A percentile compares a stretch with the other conserved stretches of the same genome.
phyloP scores from a whole-genome alignment of 2,329 filamentous ascomycete genomes.

The Metarhizium guizhouense region DNA sequence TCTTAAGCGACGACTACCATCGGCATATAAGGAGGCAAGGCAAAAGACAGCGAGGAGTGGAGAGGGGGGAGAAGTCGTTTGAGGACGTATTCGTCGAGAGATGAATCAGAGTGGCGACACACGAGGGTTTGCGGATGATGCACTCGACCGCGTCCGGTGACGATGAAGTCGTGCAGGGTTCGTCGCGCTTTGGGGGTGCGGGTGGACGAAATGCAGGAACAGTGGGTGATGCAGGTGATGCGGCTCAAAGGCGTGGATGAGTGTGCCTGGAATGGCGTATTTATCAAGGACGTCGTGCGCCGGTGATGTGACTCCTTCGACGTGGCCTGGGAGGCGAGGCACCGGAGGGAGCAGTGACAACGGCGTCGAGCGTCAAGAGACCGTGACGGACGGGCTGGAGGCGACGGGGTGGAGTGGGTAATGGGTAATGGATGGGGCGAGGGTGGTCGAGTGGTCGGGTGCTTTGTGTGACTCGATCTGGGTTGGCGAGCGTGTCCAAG shows the following conservation, averaged over 20 bases:
- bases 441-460: neutral
- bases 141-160: slow-evolving; percentile 1
- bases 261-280: slow-evolving; percentile 13
- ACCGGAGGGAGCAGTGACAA: neutral
- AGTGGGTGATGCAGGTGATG: slow-evolving; percentile 8
- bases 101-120: neutral
- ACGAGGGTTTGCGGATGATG: slow-evolving; percentile 2
- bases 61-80: neutral
- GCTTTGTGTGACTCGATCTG: slow-evolving; percentile 7
- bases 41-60: neutral
- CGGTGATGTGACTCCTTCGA: slow-evolving; percentile 24
- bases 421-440: neutral
- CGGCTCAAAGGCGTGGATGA: slow-evolving; percentile 3
- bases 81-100: neutral
- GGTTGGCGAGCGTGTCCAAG: neutral
- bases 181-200: neutral
- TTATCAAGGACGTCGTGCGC: slow-evolving; percentile 17
- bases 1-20: slow-evolving; percentile 27
- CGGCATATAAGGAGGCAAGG: slow-evolving; percentile 10
- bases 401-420: neutral
- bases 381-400: slow-evolving; percentile 2
- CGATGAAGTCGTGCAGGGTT: slow-evolving; percentile 3
- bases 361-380: neutral
- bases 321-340: slow-evolving; percentile 25
- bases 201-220: slow-evolving; percentile 22